These are phyloP conservation scores for Scheffersomyces lignosus DNA, from an alignment of 805 yeast species.

Conservation along the genomic window DNA sequence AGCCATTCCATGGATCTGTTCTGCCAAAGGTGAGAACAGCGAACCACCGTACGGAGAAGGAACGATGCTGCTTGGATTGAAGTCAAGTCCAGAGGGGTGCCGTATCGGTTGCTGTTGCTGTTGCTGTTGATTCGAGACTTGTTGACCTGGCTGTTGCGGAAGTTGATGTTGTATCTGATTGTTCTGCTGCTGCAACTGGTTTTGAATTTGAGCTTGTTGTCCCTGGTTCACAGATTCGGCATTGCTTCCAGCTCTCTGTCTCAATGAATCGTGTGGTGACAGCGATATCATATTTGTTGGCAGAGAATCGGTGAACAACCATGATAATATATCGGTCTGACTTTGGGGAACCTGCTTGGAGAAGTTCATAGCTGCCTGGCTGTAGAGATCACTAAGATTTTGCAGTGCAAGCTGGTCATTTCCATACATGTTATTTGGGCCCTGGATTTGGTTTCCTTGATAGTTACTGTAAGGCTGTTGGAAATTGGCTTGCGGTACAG, in stretches of 20 bases:
- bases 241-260: background rate
- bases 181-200: conserved; percentile 1
- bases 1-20: background rate
- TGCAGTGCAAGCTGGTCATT: background rate
- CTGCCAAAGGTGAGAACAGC: conserved; percentile 6
- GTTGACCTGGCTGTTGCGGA: too few relatives aligned
- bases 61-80: background rate
- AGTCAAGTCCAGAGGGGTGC: background rate
- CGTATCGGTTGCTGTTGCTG: conserved; percentile 2
- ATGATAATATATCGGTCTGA: conserved; percentile 39
- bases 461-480: too few relatives aligned
- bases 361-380: background rate
- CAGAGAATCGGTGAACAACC: conserved; percentile 38
- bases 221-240: background rate
- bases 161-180: conserved; percentile 3
- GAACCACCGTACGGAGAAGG: conserved; percentile 14
- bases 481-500: too few relatives aligned
- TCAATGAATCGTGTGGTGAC: background rate
- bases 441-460: too few relatives aligned
- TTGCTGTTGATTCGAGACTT: background rate
- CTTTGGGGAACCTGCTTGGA: conserved; percentile 20
- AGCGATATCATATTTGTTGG: conserved; percentile 6
- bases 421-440: too few relatives aligned
- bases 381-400: background rate
- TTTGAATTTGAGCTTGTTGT: conserved; percentile 2